Evolutionary conservation across 164 flowering plant species (phyloP).

Genomic region (Brasenia schreberi): DNA sequence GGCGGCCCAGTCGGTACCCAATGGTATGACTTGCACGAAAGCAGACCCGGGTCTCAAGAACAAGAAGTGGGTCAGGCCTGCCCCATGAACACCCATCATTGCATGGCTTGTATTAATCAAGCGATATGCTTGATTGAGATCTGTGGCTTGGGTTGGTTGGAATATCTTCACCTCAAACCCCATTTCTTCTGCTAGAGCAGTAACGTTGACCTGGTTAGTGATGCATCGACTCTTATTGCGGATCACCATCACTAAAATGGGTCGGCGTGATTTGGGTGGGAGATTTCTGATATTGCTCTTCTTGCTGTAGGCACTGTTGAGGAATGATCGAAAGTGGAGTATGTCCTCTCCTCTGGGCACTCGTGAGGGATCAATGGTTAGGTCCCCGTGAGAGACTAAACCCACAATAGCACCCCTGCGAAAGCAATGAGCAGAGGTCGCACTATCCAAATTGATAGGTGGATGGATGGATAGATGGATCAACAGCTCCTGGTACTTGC

Average conservation of each 20-base stretch:
- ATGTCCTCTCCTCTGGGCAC: conserved; percentile 5
- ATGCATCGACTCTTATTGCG: conserved; percentile 18
- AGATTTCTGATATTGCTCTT: background rate
- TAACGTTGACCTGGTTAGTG: conserved; percentile 20
- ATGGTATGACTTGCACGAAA: conserved; percentile 26
- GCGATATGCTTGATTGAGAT: conserved; percentile 16
- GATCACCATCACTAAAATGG: conserved; percentile 23
- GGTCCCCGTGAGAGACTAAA: conserved; percentile 4
- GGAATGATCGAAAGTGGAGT: conserved; percentile 1
- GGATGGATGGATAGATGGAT: conserved; percentile 22
- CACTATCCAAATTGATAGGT: conserved; percentile 23
- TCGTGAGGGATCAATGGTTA: conserved; percentile 2
- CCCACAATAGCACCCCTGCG: conserved; percentile 12
- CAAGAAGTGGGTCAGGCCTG: conserved; percentile 25
- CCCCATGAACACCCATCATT: conserved; percentile 41
- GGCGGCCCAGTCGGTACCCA: conserved; percentile 25
- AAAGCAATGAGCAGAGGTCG: conserved; percentile 35
- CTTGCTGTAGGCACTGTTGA: conserved; percentile 1
- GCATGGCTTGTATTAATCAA: conserved; percentile 34
- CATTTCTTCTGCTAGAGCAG: conserved; percentile 10
- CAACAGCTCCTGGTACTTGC: conserved; percentile 28
- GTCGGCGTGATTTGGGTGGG: conserved; percentile 5
- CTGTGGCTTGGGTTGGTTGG: conserved; percentile 18
- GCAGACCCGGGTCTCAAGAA: conserved; percentile 27
- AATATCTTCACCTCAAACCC: conserved; percentile 40